A percentile compares a stretch with the other conserved stretches of the same genome.
phyloP scores from a whole-genome alignment of 306 rosid species.

The Vachellia collinsii region DNA sequence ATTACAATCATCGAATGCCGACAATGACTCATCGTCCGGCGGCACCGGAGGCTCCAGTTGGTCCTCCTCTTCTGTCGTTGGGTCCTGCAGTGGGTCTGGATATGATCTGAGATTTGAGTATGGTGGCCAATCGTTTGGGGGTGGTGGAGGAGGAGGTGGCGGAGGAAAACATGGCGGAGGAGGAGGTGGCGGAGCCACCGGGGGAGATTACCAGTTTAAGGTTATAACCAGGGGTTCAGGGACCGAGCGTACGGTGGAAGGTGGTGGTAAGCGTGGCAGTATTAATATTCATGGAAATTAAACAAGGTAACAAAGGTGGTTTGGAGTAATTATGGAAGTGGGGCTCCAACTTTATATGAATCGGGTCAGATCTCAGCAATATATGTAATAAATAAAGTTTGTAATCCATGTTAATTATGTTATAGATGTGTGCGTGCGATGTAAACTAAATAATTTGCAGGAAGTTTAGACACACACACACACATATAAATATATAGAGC shows the following conservation, averaged over 20 bases:
- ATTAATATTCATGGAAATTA: too few species aligned
- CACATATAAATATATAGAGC: too few species aligned
- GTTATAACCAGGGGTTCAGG: neutral
- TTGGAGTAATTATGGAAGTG: conserved; percentile 43
- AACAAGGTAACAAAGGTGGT: conserved; percentile 34
- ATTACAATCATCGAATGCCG: neutral
- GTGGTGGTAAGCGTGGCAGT: neutral
- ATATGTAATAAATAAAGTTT: too few species aligned
- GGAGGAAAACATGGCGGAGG: neutral
- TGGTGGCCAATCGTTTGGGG: conserved; percentile 1
- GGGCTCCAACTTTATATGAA: conserved; percentile 45
- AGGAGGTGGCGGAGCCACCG: neutral
- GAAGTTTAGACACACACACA: too few species aligned
- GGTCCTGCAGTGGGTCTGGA: neutral
- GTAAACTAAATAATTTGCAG: neutral
- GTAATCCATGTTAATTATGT: neutral
- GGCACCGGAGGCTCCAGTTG: neutral
- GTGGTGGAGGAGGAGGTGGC: too few species aligned
- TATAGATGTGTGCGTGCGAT: neutral
- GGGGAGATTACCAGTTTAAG: neutral
- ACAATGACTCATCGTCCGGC: neutral
- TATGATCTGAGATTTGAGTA: neutral
- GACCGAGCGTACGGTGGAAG: conserved; percentile 47
- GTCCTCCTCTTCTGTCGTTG: neutral
- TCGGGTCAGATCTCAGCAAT: neutral